phyloP scores from a whole-genome alignment of 108 stramenopile genomes.

The Nitzschia palea region DNA sequence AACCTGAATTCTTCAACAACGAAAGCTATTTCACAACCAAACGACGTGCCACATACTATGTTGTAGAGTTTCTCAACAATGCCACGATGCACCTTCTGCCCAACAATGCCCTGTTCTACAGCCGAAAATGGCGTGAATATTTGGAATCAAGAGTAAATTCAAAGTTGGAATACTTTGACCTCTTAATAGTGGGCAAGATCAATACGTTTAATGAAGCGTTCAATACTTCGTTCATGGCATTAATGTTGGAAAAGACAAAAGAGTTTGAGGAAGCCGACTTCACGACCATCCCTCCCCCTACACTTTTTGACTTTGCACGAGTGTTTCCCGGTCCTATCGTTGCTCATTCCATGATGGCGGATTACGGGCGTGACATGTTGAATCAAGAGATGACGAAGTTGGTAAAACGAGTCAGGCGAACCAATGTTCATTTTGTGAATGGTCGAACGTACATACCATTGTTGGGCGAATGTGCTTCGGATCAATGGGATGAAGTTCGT shows the following conservation, averaged over 20 bases:
- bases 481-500: background rate
- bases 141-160: background rate
- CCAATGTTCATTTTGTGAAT: conserved; percentile 1
- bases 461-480: background rate
- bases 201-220: conserved; percentile 15
- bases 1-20: background rate
- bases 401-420: background rate
- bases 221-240: conserved; percentile 16
- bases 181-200: conserved; percentile 8
- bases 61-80: conserved; percentile 7
- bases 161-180: background rate
- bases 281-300: background rate
- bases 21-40: too few species aligned
- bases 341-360: conserved; percentile 12
- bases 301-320: conserved; percentile 1
- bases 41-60: conserved; percentile 11
- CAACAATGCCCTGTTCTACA: conserved; percentile 19
- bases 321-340: conserved; percentile 14
- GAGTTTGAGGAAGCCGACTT: conserved; percentile 11
- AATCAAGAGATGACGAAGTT: background rate
- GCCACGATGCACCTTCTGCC: conserved; percentile 2
- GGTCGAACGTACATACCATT: background rate
- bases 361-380: conserved; percentile 10
- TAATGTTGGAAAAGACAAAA: conserved; percentile 17
- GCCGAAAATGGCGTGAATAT: conserved; percentile 4